Conservation (phyloP, 257 asterid species). For the Coffea eugenioides region DNA sequence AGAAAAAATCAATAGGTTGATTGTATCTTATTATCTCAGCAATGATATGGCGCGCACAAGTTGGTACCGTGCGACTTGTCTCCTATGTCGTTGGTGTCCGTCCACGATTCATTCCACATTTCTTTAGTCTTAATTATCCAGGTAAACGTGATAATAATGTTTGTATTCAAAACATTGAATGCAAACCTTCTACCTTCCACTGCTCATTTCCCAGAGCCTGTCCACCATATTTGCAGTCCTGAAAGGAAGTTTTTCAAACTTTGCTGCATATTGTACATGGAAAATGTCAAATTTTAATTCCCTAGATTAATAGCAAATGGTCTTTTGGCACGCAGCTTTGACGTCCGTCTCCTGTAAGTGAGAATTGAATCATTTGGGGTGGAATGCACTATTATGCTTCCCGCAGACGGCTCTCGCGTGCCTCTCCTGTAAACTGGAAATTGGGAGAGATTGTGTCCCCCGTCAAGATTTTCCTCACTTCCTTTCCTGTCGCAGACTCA, state of each 20-base stretch:
- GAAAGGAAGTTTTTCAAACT: background rate
- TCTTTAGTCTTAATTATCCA: background rate
- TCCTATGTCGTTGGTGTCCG: background rate
- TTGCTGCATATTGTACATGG: background rate
- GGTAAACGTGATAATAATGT: background rate
- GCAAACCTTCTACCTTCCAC: too few relatives aligned
- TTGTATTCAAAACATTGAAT: background rate
- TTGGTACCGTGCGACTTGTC: background rate
- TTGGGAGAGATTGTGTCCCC: too few relatives aligned
- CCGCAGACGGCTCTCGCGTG: too few relatives aligned
- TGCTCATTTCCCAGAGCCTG: background rate
- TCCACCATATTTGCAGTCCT: background rate
- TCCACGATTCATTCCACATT: background rate
- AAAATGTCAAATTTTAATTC: background rate
- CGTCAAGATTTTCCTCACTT: too few relatives aligned
- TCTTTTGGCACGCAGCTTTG: too few relatives aligned
- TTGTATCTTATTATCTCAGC: background rate
- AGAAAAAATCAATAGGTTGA: background rate
- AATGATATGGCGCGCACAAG: background rate
- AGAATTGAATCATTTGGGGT: too few relatives aligned
- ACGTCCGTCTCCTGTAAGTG: too few relatives aligned
- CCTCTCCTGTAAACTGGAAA: too few relatives aligned
- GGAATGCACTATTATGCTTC: too few relatives aligned
- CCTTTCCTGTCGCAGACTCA: too few relatives aligned
- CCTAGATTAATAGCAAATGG: background rate